Percentiles rank a stretch among this genome's conserved stretches.
Conservation (phyloP, 176 grass and related monocot genomes). For the Dactylis glomerata region DNA sequence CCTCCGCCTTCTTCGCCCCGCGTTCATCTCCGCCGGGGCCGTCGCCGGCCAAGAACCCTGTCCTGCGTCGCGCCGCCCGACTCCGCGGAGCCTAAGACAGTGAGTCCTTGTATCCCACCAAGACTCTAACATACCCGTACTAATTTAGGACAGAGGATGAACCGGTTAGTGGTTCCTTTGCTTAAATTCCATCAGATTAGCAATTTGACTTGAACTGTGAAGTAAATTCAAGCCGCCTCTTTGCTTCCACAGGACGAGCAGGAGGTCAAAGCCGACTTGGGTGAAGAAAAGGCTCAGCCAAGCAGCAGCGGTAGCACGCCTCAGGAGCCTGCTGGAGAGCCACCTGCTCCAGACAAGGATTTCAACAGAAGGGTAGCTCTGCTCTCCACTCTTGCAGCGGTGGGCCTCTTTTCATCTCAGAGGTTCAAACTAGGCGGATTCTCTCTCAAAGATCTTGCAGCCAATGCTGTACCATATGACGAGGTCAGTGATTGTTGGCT, state of each 20-base stretch:
- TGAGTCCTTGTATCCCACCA: background rate
- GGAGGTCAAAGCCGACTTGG: slow-evolving; percentile 20
- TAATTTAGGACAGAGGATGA: background rate
- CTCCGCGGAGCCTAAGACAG: slow-evolving; percentile 37
- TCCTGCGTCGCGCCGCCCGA: slow-evolving; percentile 46
- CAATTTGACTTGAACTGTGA: background rate
- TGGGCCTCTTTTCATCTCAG: slow-evolving; percentile 64
- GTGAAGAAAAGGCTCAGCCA: slow-evolving; percentile 45
- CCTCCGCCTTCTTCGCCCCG: slow-evolving; percentile 6
- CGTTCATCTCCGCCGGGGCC: background rate
- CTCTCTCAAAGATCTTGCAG: slow-evolving; percentile 81
- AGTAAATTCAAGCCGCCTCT: background rate
- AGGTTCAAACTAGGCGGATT: slow-evolving; percentile 71
- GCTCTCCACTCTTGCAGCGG: slow-evolving; percentile 48
- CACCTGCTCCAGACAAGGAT: slow-evolving; percentile 69
- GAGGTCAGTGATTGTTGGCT: slow-evolving; percentile 38
- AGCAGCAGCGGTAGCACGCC: background rate
- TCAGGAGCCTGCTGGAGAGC: slow-evolving; percentile 32
- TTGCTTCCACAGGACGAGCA: slow-evolving; percentile 56
- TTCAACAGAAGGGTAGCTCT: slow-evolving; percentile 82
- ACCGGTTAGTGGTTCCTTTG: background rate
- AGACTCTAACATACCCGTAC: background rate
- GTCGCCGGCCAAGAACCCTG: background rate
- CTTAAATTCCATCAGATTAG: background rate
- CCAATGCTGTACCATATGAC: slow-evolving; percentile 69